Base-by-base conservation (phyloP, 371 early-diverging fungal species). In the Polyrhizophydium stewartii region DNA sequence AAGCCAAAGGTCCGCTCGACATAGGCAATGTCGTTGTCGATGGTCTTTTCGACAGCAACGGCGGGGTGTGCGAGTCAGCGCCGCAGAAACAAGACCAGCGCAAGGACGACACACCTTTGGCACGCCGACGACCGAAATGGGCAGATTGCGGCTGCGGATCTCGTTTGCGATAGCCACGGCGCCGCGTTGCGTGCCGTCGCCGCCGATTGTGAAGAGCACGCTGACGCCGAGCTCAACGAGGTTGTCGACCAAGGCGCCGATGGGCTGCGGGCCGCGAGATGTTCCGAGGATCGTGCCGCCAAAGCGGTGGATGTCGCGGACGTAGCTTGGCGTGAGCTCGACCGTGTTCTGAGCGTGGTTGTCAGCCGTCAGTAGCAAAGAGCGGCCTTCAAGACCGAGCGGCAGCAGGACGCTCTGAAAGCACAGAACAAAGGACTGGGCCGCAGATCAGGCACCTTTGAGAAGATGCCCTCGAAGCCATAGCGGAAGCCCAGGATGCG, bases 101-200 rank as follows among this genome's bases (percentile, higher is more conserved):
- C 16, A 16, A 6, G 7, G 10, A 10, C 38, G 38, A 28, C 56
- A 2, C 7, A 61, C 61, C 59, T 67, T 71, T 17, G 68, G 66
- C 28, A 71, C 41, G 3, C 72, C 72, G 7, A 71, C 58, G 24
- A 71, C 68, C 16, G 56, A 13, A 37, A 71, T 59, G 16, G 40
- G 22, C 45, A 58, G 37, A 1, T 58, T 58, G 49, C 69, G 49
- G 1, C 58, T 38, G 7, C 2, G 2, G 24, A 56, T 25, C 31
- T 64, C 72, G n/a, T 65, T 35, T 22, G 51, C 50, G 28, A 71
- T 68, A 6, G 55, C 50, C 33, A 56, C 38, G 21, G 72, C 65
- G 32, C 72, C 69, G 10, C 59, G 60, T 45, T 69, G 69, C 19
- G 72, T 72, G 28, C 72, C 72, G 50, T 72, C 72, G 19, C 72